Evolutionary conservation across 2,329 filamentous ascomycete species (phyloP).

Genomic region (Dactylellina drechsleri): DNA sequence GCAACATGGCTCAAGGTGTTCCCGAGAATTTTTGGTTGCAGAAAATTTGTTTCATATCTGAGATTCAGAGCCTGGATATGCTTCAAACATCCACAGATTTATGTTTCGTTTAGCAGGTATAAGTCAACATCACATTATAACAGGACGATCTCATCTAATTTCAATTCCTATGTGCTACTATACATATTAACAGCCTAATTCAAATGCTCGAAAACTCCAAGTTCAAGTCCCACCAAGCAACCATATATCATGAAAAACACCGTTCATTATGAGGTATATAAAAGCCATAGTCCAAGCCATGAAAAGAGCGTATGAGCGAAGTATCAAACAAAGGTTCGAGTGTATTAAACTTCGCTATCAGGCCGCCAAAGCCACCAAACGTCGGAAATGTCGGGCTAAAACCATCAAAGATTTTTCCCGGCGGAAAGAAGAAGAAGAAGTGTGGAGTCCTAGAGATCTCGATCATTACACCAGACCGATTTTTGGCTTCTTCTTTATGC

Average conservation of each 20-base stretch:
- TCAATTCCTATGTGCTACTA: too few species aligned
- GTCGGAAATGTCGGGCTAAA: not conserved
- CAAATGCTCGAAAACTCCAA: conserved; percentile 7
- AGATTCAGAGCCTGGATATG: too few species aligned
- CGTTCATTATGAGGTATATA: conserved; percentile 5
- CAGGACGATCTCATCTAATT: too few species aligned
- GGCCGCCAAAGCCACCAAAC: not conserved
- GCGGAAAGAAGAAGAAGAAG: not conserved
- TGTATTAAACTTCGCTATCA: conserved; percentile 12
- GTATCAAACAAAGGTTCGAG: conserved; percentile 8
- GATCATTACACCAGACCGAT: conserved; percentile 65
- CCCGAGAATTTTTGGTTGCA: too few species aligned
- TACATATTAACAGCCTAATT: too few species aligned
- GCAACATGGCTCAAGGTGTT: too few species aligned
- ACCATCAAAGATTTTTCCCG: conserved; percentile 4
- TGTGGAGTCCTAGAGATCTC: conserved; percentile 21
- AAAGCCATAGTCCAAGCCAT: not conserved
- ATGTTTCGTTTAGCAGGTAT: too few species aligned
- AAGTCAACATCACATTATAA: too few species aligned
- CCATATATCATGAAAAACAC: not conserved
- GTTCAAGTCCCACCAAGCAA: not conserved
- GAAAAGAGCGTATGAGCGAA: not conserved
- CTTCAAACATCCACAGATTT: too few species aligned
- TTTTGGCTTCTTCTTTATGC: conserved; percentile 83
- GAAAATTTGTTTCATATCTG: too few species aligned